Conservation (phyloP, 2,329 filamentous ascomycete genomes). For the Fusarium siculi region DNA sequence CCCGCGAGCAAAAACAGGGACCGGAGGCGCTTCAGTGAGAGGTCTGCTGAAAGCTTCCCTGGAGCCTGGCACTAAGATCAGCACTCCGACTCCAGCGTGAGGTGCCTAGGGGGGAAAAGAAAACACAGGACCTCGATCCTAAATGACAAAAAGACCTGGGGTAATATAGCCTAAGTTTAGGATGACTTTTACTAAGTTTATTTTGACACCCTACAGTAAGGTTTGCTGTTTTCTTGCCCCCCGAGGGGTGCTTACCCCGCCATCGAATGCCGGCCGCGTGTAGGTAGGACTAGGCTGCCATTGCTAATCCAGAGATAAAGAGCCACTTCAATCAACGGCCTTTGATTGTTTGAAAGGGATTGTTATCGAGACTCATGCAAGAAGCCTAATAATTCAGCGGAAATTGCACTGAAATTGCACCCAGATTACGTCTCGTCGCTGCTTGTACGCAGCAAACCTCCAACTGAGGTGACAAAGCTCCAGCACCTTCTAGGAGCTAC, state of each 20-base stretch:
- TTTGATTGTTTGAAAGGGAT: not conserved
- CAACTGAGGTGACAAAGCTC: slow-evolving; percentile 31
- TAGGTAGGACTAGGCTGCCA: slow-evolving; percentile 26
- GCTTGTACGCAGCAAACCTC: not conserved
- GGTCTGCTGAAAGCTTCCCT: slow-evolving; percentile 17
- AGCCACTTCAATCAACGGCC: not conserved
- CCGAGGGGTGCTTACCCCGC: slow-evolving; percentile 27
- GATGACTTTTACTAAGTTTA: too few relatives aligned
- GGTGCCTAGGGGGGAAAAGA: not conserved
- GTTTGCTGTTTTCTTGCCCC: too few relatives aligned
- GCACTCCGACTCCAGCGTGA: not conserved
- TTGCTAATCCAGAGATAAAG: not conserved
- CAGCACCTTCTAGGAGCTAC: slow-evolving; percentile 39
- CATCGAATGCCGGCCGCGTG: slow-evolving; percentile 34
- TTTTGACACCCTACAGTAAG: too few relatives aligned
- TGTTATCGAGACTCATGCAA: not conserved
- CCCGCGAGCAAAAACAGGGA: not conserved
- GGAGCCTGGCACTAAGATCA: not conserved
- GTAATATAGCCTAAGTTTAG: too few relatives aligned
- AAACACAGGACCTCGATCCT: too few relatives aligned
- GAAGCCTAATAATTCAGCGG: not conserved
- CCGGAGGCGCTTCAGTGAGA: slow-evolving; percentile 14
- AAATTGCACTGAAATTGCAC: not conserved
- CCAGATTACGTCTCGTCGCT: slow-evolving; percentile 17
- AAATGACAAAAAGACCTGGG: too few relatives aligned